Conservation (phyloP, 2,329 filamentous ascomycete genomes). For the Calonectria fujianensis region DNA sequence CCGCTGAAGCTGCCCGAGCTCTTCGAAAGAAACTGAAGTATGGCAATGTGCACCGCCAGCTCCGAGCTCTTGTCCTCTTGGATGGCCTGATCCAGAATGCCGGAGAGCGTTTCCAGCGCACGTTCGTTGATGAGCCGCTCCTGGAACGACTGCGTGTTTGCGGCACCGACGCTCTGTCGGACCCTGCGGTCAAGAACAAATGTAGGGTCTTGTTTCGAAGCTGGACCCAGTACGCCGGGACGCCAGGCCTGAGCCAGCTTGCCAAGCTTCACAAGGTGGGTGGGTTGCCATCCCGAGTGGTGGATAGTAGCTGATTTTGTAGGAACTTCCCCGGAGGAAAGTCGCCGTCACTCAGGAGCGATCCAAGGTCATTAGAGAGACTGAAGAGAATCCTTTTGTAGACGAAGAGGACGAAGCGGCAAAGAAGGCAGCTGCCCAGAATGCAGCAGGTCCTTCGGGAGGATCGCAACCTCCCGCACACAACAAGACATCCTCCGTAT, state of each 20-base stretch:
- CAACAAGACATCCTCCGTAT: slow-evolving; percentile 63
- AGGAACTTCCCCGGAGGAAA: slow-evolving; percentile 80
- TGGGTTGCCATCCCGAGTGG: not conserved
- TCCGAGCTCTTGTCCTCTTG: slow-evolving; percentile 90
- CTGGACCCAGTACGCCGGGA: slow-evolving; percentile 91
- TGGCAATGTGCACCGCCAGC: slow-evolving; percentile 92
- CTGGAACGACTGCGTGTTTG: slow-evolving; percentile 93
- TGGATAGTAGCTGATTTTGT: not conserved
- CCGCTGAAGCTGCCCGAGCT: slow-evolving; percentile 91
- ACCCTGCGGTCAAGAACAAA: slow-evolving; percentile 90
- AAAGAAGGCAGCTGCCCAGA: slow-evolving; percentile 54
- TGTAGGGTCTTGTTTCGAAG: slow-evolving; percentile 90
- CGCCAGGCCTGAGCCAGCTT: slow-evolving; percentile 86
- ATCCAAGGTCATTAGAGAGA: slow-evolving; percentile 89
- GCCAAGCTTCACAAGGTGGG: slow-evolving; percentile 83
- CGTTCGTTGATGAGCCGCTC: slow-evolving; percentile 92
- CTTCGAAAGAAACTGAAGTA: slow-evolving; percentile 99
- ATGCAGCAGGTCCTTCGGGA: slow-evolving; percentile 49
- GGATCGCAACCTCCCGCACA: slow-evolving; percentile 39
- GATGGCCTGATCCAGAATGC: slow-evolving; percentile 97
- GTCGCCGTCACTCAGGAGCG: slow-evolving; percentile 84
- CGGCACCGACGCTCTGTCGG: slow-evolving; percentile 88
- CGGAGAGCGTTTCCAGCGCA: slow-evolving; percentile 88
- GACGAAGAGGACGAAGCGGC: slow-evolving; percentile 76
- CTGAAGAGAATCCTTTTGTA: slow-evolving; percentile 82